Evolutionary conservation across 1,284 basidiomycete species (phyloP).

Genomic region (Somion occarium): DNA sequence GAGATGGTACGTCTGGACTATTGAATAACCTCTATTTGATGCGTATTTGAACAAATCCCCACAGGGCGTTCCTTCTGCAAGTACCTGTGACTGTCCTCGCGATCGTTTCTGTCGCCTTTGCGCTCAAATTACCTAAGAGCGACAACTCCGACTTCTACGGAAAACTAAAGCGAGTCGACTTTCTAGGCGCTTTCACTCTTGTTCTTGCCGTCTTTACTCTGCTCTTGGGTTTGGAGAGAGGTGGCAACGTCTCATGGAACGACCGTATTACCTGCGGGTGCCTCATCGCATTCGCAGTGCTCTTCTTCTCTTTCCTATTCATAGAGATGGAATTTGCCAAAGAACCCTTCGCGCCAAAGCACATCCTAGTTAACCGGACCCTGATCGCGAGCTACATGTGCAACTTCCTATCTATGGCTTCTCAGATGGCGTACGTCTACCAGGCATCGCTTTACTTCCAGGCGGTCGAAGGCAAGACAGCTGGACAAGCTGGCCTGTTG

Average conservation of each 20-base stretch:
- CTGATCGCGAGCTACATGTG: slow-evolving; percentile 52
- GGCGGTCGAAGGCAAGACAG: slow-evolving; percentile 42
- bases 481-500: slow-evolving; percentile 45
- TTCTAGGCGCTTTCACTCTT: slow-evolving; percentile 47
- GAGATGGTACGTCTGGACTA: slow-evolving; percentile 52
- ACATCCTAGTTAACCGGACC: slow-evolving; percentile 44
- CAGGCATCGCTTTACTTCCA: slow-evolving; percentile 47
- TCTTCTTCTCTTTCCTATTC: slow-evolving; percentile 23
- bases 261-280: slow-evolving; percentile 30
- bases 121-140: slow-evolving; percentile 43
- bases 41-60: neutral
- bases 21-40: neutral
- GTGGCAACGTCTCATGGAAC: slow-evolving; percentile 52
- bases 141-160: slow-evolving; percentile 32
- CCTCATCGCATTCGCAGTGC: slow-evolving; percentile 17
- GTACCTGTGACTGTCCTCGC: slow-evolving; percentile 50
- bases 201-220: slow-evolving; percentile 48
- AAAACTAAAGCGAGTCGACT: slow-evolving; percentile 56
- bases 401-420: slow-evolving; percentile 51
- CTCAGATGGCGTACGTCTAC: slow-evolving; percentile 47
- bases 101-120: slow-evolving; percentile 43
- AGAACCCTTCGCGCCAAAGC: slow-evolving; percentile 55
- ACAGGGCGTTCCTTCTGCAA: slow-evolving; percentile 56
- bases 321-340: slow-evolving; percentile 41
- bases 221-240: slow-evolving; percentile 51